Percentiles rank a stretch among this genome's conserved stretches.
Evolutionary conservation across 176 grass and related monocot species (phyloP).

Genomic region (Puccinellia tenuiflora): DNA sequence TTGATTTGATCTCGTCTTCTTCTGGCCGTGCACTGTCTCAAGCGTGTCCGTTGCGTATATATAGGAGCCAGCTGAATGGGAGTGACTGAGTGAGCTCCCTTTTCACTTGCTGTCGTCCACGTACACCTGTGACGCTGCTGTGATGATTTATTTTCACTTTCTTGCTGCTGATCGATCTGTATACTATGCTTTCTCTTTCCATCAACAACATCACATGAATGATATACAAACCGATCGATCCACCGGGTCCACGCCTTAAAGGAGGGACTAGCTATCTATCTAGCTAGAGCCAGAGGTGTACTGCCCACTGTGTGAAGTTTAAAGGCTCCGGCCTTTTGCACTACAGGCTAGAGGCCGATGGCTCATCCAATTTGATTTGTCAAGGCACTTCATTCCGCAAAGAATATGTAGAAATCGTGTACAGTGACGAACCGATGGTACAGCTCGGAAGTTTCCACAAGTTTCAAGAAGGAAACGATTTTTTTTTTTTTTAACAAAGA

Average conservation of each 20-base stretch:
- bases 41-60: not conserved
- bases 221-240: not conserved
- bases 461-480: too few species aligned
- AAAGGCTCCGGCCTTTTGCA: not conserved
- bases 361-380: not conserved
- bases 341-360: not conserved
- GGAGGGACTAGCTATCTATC: not conserved
- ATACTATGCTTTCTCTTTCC: not conserved
- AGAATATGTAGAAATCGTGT: not conserved
- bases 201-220: slow-evolving; percentile 14
- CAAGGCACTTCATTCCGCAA: not conserved
- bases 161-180: not conserved
- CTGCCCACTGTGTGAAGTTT: not conserved
- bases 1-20: not conserved
- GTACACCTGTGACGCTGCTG: not conserved
- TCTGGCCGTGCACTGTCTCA: not conserved
- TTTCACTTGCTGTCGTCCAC: slow-evolving; percentile 9
- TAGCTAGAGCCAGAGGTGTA: not conserved
- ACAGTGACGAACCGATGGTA: not conserved
- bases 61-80: not conserved
- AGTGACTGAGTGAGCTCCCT: not conserved
- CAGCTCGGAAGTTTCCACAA: not conserved
- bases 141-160: slow-evolving; percentile 8
- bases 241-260: slow-evolving; percentile 2
- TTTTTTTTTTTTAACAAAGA: too few species aligned